A percentile compares a stretch with the other conserved stretches of the same genome.
Conservation (phyloP, 2,329 filamentous ascomycete species). For the Diaporthe humulicola region DNA sequence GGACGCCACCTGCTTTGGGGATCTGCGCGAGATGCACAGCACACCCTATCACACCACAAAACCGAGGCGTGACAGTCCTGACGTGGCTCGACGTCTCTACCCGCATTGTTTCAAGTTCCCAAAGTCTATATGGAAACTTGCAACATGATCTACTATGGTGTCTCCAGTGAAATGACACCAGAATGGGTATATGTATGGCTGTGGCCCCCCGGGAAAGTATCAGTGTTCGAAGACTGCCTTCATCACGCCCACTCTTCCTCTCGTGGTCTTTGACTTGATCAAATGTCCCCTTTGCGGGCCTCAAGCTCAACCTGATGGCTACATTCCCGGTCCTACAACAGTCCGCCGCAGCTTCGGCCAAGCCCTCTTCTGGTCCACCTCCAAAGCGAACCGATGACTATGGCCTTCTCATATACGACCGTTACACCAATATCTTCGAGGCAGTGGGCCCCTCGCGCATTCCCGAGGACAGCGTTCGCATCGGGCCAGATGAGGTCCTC, state of each 20-base stretch:
- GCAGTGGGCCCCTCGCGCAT: background rate
- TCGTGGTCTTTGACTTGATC: background rate
- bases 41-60: constrained; percentile 8
- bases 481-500: constrained; percentile 33
- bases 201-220: background rate
- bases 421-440: constrained; percentile 34
- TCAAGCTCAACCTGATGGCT: constrained; percentile 24
- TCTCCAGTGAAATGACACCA: background rate
- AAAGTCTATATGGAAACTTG: constrained; percentile 20
- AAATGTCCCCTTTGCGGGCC: background rate
- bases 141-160: constrained; percentile 11
- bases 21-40: constrained; percentile 18
- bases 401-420: constrained; percentile 34
- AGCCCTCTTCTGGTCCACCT: background rate
- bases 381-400: constrained; percentile 23
- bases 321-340: constrained; percentile 12
- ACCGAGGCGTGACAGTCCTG: constrained; percentile 9
- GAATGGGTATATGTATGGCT: constrained; percentile 9
- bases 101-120: constrained; percentile 23
- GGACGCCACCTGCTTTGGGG: background rate
- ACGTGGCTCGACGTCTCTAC: constrained; percentile 25
- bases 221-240: background rate
- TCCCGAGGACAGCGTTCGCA: constrained; percentile 24
- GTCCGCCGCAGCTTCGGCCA: constrained; percentile 20
- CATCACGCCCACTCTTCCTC: background rate